Evolutionary conservation across 352 stramenopile species (phyloP).

Genomic region (Pythium utonaiense): DNA sequence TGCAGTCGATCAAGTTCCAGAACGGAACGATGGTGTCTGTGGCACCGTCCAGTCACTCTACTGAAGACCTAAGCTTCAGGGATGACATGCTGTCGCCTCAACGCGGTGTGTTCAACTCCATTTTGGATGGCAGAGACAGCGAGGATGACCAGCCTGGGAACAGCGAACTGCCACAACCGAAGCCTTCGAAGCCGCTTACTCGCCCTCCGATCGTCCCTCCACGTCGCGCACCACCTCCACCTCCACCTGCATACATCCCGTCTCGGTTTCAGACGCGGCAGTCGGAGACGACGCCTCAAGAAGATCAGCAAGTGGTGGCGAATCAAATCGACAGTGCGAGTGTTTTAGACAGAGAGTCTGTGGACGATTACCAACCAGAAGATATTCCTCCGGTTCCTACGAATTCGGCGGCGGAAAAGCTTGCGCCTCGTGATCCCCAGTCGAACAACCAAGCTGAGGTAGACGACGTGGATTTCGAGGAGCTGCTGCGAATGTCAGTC

Average conservation of each 20-base stretch:
- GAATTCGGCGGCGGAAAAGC: background rate
- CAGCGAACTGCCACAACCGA: background rate
- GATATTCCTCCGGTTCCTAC: background rate
- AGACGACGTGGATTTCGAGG: slow-evolving; percentile 25
- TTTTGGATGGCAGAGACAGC: background rate
- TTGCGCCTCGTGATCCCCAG: background rate
- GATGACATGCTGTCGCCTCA: background rate
- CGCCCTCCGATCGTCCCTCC: background rate
- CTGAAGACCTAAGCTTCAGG: slow-evolving; percentile 20
- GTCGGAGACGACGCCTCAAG: slow-evolving; percentile 3
- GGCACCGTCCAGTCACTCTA: slow-evolving; percentile 13
- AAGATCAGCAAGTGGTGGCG: background rate
- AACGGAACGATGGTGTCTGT: slow-evolving; percentile 17
- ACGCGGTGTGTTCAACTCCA: background rate
- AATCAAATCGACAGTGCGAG: background rate
- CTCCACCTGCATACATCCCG: slow-evolving; percentile 21
- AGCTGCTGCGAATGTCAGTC: slow-evolving; percentile 22
- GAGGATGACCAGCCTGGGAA: background rate
- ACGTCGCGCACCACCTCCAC: slow-evolving; percentile 1
- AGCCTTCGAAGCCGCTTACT: background rate
- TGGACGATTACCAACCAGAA: slow-evolving; percentile 6
- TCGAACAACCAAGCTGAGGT: slow-evolving; percentile 13
- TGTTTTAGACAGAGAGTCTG: background rate
- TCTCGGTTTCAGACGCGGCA: slow-evolving; percentile 20
- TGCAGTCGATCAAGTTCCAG: slow-evolving; percentile 2